phyloP scores from a whole-genome alignment of 805 yeast genomes.

The Kuraishia molischiana region DNA sequence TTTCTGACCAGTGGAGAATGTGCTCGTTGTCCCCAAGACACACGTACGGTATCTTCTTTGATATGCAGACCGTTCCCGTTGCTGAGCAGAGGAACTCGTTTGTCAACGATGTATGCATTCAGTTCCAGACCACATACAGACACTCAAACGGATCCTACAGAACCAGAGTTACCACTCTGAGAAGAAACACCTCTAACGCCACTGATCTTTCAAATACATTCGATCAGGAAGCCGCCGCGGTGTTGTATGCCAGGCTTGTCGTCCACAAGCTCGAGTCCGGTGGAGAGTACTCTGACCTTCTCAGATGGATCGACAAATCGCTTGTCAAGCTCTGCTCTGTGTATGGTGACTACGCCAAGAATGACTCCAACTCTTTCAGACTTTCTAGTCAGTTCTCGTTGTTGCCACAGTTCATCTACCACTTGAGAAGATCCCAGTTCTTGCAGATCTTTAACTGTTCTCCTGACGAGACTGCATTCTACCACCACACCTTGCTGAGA shows the following conservation, averaged over 20 bases:
- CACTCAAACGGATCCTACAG: conserved; percentile 91
- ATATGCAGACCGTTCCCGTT: conserved; percentile 47
- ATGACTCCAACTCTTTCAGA: conserved; percentile 73
- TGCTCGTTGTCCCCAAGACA: conserved; percentile 80
- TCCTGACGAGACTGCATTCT: conserved; percentile 97
- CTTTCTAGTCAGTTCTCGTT: conserved; percentile 75
- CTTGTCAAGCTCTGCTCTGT: conserved; percentile 83
- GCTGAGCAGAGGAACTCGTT: conserved; percentile 29
- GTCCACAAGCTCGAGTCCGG: conserved; percentile 86
- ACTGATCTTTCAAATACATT: conserved; percentile 54
- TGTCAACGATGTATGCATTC: conserved; percentile 34
- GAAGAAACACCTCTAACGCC: conserved; percentile 38
- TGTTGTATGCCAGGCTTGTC: conserved; percentile 83
- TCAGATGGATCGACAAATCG: conserved; percentile 92
- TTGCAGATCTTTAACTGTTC: conserved; percentile 94
- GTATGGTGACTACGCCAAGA: conserved; percentile 88
- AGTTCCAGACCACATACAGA: conserved; percentile 86
- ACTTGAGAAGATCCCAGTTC: conserved; percentile 92
- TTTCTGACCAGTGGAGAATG: conserved; percentile 81
- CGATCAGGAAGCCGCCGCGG: conserved; percentile 98
- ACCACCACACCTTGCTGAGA: conserved; percentile 82
- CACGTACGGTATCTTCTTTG: conserved; percentile 85
- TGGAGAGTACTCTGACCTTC: conserved; percentile 60
- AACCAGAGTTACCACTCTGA: conserved; percentile 82
- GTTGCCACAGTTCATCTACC: conserved; percentile 93